Base-by-base conservation (phyloP, 2,329 filamentous ascomycete species). In the Fusarium oxysporum region DNA sequence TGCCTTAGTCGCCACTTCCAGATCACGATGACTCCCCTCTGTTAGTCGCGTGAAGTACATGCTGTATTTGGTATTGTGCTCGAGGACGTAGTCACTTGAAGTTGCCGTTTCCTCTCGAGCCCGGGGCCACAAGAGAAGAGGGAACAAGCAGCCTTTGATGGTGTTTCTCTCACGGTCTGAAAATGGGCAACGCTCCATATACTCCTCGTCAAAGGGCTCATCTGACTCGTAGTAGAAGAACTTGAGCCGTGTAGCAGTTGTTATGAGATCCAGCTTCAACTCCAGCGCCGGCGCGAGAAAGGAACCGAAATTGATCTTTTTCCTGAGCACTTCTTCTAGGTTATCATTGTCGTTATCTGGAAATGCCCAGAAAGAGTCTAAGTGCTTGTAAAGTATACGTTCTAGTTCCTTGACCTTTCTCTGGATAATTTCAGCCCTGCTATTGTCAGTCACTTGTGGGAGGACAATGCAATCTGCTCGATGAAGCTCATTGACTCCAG, bases 111-210 rank as follows among this genome's bases (percentile, higher is more conserved):
- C 12, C 5, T 16, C 8, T 41, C 30, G 19, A 1, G n/a, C 23
- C 4, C 9, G 23, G 1, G 48, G 6, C 8, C 12, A 50, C 2
- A 70, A 55, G 4, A 70, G 44, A 16, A 37, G 48, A 7, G 68
- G 65, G 25, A 70, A 21, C 1, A 65, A 10, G 21, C 68, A 65
- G 1, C 7, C 38, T 19, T 32, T 65, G 19, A 70, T 51, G 17
- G 23, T 51, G 12, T 37, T 47, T 7, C 0, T 25, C 1, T 37
- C 12, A 12, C 6, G 14, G 2, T 38, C 40, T 0, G 58, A 43
- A 4, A 30, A 51, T 1, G 2, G 5, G 8, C 55, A 55, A 3
- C 43, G 41, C 17, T 35, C 11, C 67, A 70, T 70, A 2, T 2
- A 7, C 8, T 8, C 8, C 0, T 37, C 33, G 3, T 70, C 32